phyloP scores from a whole-genome alignment of 805 yeast species.

The Citeromyces nyonsensis region DNA sequence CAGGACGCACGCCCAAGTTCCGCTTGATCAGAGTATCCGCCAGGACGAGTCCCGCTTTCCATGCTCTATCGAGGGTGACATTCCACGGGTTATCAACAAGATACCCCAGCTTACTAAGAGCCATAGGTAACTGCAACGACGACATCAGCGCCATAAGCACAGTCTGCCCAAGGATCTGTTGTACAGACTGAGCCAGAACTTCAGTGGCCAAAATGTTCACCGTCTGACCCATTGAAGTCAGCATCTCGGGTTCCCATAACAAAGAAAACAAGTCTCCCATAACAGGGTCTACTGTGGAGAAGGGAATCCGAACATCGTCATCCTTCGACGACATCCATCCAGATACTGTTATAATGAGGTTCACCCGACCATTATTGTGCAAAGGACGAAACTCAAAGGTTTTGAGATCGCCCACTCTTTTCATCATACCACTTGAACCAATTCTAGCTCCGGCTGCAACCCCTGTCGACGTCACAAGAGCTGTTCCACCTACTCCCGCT shows the following conservation, averaged over 20 bases:
- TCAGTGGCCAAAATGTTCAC: slow-evolving; percentile 88
- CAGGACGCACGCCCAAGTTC: slow-evolving; percentile 84
- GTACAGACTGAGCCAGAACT: slow-evolving; percentile 82
- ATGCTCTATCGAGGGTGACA: slow-evolving; percentile 90
- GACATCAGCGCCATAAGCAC: slow-evolving; percentile 82
- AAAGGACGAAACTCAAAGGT: slow-evolving; percentile 90
- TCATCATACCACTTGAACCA: slow-evolving; percentile 73
- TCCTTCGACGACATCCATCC: slow-evolving; percentile 96
- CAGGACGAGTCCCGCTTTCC: slow-evolving; percentile 84
- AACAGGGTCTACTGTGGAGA: slow-evolving; percentile 91
- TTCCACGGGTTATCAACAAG: slow-evolving; percentile 95
- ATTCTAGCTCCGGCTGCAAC: slow-evolving; percentile 83
- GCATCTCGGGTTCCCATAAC: slow-evolving; percentile 97
- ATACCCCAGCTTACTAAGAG: slow-evolving; percentile 76
- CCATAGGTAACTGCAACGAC: slow-evolving; percentile 86
- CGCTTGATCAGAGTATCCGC: slow-evolving; percentile 85
- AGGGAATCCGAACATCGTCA: slow-evolving; percentile 94
- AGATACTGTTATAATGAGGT: slow-evolving; percentile 73
- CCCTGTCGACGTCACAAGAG: slow-evolving; percentile 84
- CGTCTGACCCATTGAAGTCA: slow-evolving; percentile 91
- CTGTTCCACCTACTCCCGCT: slow-evolving; percentile 95
- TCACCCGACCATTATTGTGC: slow-evolving; percentile 81
- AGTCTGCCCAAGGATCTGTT: slow-evolving; percentile 89
- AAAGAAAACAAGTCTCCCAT: slow-evolving; percentile 93
- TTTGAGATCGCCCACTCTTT: slow-evolving; percentile 80